Evolutionary conservation across 208 protist genomes (phyloP), one percentile per base, ranked within the genome.

Genomic region (Wallacemonas sp.): DNA sequence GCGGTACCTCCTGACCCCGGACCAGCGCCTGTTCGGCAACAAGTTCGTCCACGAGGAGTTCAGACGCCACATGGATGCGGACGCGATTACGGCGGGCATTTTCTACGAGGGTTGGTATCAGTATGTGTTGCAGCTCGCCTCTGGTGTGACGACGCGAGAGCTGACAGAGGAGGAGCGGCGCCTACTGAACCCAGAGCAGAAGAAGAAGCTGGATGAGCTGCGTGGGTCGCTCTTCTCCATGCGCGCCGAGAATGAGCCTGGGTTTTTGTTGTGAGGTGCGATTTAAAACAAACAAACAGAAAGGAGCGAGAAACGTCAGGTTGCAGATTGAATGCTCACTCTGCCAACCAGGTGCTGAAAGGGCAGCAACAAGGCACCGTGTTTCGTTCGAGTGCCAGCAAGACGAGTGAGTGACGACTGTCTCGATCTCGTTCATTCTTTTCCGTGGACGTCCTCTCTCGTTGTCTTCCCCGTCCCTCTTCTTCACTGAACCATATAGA

Each of bases 41-140:
- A 73, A 77, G 48, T 96, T 96, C 55, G 88, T 96, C 39, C 68
- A 81, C 43, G 69, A 74, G 17, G 88, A 93, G 75, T 96, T 96
- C 47, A 41, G 66, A 38, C 80, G 83, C 2, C 88, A 96, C 73
- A 65, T 78, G 29, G 85, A 93, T 46, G 87, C 87, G 1, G 80
- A 84, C 43, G 83, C 78, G 21, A 70, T 82, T 32, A 72, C 85
- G 1, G 76, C 88, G 6, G 46, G 65, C 19, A 83, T 81, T 41
- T 96, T 96, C 52, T 96, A 96, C 65, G 63, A 78, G 26, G 88
- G 79, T 48, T 96, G 91, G 91, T 93, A 93, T 63, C 72, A 81
- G 16, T 96, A 96, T 69, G 83, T 92, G 39, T 64, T 87, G 61
- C 85, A 94, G 63, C 76, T 96, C 44, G 74, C 77, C 33, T 82